phyloP scores from a whole-genome alignment of 768 basidiomycete species.

The Lactarius evosmus region DNA sequence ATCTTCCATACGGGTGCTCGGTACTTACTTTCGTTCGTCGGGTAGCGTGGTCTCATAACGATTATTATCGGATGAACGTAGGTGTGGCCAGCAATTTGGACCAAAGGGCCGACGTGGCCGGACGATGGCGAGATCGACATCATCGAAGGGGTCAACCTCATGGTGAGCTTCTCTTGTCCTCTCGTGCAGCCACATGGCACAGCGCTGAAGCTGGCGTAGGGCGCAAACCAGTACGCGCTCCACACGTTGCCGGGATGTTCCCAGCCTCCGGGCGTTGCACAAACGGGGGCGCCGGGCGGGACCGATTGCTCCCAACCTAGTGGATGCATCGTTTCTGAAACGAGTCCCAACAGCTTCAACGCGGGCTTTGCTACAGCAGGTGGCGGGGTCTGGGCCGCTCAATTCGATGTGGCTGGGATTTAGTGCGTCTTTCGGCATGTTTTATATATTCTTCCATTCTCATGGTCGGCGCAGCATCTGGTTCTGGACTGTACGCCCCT shows the following conservation, averaged over 20 bases:
- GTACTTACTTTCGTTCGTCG: constrained; percentile 32
- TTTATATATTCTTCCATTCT: constrained; percentile 2
- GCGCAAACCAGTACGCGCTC: constrained; percentile 53
- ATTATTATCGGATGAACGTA: constrained; percentile 25
- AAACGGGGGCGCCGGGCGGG: constrained; percentile 36
- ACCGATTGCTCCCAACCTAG: constrained; percentile 36
- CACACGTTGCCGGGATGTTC: constrained; percentile 46
- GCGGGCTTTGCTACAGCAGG: constrained; percentile 45
- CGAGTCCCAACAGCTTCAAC: constrained; percentile 41
- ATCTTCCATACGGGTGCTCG: constrained; percentile 58
- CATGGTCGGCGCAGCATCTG: constrained; percentile 38
- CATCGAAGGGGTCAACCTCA: constrained; percentile 53
- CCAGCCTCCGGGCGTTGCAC: constrained; percentile 33
- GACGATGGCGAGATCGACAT: constrained; percentile 41
- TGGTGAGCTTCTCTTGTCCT: constrained; percentile 14
- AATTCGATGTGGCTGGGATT: constrained; percentile 58
- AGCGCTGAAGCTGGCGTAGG: constrained; percentile 8
- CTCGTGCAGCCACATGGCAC: background rate
- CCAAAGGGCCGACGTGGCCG: constrained; percentile 42
- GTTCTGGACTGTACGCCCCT: constrained; percentile 45
- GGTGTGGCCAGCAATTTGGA: constrained; percentile 42
- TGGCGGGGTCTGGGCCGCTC: constrained; percentile 68
- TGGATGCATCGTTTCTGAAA: constrained; percentile 39
- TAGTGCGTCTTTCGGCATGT: constrained; percentile 35
- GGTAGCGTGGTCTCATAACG: background rate